Evolutionary conservation across 2,329 filamentous ascomycete genomes (phyloP), one percentile per base, ranked within the genome.

Genomic region (Parasarocladium wereldwijsianum): DNA sequence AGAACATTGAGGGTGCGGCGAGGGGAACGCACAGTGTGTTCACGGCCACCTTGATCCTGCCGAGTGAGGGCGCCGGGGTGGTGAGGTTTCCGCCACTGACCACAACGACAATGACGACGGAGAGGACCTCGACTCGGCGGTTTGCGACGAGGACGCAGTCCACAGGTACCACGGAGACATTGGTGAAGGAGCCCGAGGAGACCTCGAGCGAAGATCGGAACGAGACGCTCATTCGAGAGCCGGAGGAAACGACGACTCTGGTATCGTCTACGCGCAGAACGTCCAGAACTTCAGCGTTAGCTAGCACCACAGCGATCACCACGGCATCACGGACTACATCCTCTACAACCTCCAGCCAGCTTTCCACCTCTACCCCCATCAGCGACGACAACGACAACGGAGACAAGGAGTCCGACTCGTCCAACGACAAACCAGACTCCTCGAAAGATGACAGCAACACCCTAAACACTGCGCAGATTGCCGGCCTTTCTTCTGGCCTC

Each of bases 1-100:
- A 49, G 22, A 58, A 54, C 4, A 48, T 69, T 34, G 41, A 50
- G 3, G 51, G 51, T 29, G 69, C 72, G 5, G 51, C 66, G 17
- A 50, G 57, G n/a, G 66, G 66, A 31, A 77, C 72, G 5, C 69
- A 75, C 44, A 45, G 53, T 13, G 64, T 63, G 14, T 61, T 77
- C 29, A 66, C 66, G 17, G 71, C 70, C 14, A 75, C 71, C 0
- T 42, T 75, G 16, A 45, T 66, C 22, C 37, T 49, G 26, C 49
- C 46, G 4, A 42, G 49, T 5, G 35, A 43, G 2, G 43, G 42
- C 22, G 37, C 38, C 9, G 47, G 43, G 14, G 32, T 50, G 11
- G 32, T 51, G 17, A 45, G 42, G 6, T 45, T 56, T 36, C 41
- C 51, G 20, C 36, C 40, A 9, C 17, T 41, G n/a, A 32, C 31